Conservation (phyloP, 2,329 filamentous ascomycete genomes). For the Pseudogymnoascus verrucosus region DNA sequence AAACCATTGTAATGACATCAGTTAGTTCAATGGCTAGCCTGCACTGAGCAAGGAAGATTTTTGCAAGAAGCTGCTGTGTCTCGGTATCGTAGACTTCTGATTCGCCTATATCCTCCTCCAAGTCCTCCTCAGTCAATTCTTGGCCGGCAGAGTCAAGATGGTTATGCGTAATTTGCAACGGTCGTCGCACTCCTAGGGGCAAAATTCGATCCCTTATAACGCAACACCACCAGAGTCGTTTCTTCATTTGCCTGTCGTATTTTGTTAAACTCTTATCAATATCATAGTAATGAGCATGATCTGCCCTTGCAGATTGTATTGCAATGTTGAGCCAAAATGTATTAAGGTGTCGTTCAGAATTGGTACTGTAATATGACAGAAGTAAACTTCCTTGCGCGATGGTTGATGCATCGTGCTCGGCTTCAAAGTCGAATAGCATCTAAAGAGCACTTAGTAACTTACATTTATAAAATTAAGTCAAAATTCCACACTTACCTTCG, state of each 20-base stretch:
- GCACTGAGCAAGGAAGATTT: not conserved
- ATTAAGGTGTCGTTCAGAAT: conserved; percentile 1
- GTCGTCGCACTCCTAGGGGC: not conserved
- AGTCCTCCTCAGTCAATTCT: too few relatives aligned
- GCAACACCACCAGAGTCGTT: not conserved
- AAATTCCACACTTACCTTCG: not conserved
- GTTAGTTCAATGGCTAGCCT: conserved; percentile 13
- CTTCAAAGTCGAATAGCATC: not conserved
- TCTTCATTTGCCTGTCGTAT: not conserved
- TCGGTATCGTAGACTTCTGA: too few relatives aligned
- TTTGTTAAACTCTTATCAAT: not conserved
- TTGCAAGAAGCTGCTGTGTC: too few relatives aligned
- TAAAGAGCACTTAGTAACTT: not conserved
- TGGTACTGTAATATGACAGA: conserved; percentile 12
- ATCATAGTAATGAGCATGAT: not conserved
- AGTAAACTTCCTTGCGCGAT: conserved; percentile 6
- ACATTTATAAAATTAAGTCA: not conserved
- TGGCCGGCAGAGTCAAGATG: not conserved
- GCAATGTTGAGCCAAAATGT: not conserved
- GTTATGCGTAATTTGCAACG: not conserved
- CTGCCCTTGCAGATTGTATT: not conserved
- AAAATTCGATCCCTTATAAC: not conserved
- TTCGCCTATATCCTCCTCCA: too few relatives aligned
- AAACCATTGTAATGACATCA: conserved; percentile 9
- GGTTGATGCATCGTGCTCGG: not conserved